Conservation (phyloP, 2,329 filamentous ascomycete genomes). For the Chrysoporthe puriensis region DNA sequence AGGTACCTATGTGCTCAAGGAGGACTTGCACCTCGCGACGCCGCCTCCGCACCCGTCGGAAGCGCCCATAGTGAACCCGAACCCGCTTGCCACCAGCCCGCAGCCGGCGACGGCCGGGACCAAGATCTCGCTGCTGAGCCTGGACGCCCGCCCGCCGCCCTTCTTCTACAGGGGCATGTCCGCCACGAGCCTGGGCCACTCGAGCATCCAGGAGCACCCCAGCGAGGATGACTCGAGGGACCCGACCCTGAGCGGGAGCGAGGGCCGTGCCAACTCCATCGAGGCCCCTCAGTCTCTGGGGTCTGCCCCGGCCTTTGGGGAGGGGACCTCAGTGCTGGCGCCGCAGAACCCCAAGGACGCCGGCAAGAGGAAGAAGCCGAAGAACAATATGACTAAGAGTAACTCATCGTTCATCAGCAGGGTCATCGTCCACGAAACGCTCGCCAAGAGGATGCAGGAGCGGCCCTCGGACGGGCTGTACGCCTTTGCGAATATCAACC, state of each 20-base stretch:
- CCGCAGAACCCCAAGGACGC: slow-evolving; percentile 69
- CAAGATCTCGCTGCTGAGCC: slow-evolving; percentile 75
- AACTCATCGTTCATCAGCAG: slow-evolving; percentile 98
- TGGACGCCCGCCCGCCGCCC: slow-evolving; percentile 65
- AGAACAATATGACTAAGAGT: slow-evolving; percentile 98
- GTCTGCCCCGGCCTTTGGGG: slow-evolving; percentile 75
- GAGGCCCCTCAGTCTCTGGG: slow-evolving; percentile 49
- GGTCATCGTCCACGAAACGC: slow-evolving; percentile 84
- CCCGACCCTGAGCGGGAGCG: slow-evolving; percentile 56
- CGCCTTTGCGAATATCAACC: slow-evolving; percentile 93
- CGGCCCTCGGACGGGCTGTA: slow-evolving; percentile 79
- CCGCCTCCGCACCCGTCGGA: slow-evolving; percentile 96
- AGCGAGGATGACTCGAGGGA: slow-evolving; percentile 66
- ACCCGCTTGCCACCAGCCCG: slow-evolving; percentile 84
- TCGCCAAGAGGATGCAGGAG: slow-evolving; percentile 79
- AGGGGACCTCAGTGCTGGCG: slow-evolving; percentile 77
- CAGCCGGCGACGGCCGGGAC: slow-evolving; percentile 84
- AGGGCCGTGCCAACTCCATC: slow-evolving; percentile 58
- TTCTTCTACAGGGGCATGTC: slow-evolving; percentile 59
- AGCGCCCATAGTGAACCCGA: slow-evolving; percentile 82
- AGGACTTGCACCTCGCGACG: slow-evolving; percentile 89
- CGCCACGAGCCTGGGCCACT: slow-evolving; percentile 50
- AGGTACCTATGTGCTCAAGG: slow-evolving; percentile 89
- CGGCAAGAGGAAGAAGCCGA: slow-evolving; percentile 87
- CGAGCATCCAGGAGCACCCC: slow-evolving; percentile 64